A percentile compares a stretch with the other conserved stretches of the same genome.
Conservation (phyloP, 2,329 filamentous ascomycete genomes). For the Cladosporium sp. region DNA sequence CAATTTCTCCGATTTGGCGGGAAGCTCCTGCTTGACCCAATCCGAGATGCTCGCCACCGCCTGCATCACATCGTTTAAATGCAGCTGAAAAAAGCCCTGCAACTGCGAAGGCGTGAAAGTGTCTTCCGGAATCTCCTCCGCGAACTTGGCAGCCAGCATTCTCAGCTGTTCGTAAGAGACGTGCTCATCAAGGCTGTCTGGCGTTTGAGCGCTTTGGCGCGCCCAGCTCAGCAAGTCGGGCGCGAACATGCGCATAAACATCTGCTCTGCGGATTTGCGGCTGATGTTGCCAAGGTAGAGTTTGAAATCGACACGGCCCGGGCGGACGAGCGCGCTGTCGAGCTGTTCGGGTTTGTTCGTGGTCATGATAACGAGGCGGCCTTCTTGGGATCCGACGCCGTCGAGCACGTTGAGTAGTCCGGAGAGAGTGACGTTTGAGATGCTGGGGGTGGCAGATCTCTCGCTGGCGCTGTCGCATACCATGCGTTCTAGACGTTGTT, state of each 20-base stretch:
- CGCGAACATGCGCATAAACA: constrained; percentile 25
- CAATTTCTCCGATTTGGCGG: constrained; percentile 3
- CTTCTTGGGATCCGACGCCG: constrained; percentile 71
- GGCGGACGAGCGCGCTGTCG: constrained; percentile 67
- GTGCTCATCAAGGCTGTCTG: constrained; percentile 17
- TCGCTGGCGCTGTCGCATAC: constrained; percentile 18
- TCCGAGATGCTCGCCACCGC: constrained; percentile 17
- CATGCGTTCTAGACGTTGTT: constrained; percentile 3
- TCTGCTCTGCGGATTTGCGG: constrained; percentile 17
- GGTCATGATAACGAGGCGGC: constrained; percentile 73
- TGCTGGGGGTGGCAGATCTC: constrained; percentile 29
- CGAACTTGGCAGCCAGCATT: constrained; percentile 19
- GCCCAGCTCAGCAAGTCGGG: constrained; percentile 21
- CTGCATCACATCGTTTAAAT: constrained; percentile 19
- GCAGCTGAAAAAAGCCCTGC: constrained; percentile 24
- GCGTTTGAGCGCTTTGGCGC: background rate
- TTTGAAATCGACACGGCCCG: constrained; percentile 59
- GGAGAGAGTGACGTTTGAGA: constrained; percentile 56
- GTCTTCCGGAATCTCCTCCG: constrained; percentile 19
- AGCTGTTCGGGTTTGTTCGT: constrained; percentile 69
- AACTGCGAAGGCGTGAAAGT: constrained; percentile 23
- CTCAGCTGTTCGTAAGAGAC: constrained; percentile 21
- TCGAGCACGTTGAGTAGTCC: constrained; percentile 78
- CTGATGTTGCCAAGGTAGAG: constrained; percentile 23
- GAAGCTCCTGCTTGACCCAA: constrained; percentile 19